Conservation (phyloP, 306 rosid species). For the Senna siamea region DNA sequence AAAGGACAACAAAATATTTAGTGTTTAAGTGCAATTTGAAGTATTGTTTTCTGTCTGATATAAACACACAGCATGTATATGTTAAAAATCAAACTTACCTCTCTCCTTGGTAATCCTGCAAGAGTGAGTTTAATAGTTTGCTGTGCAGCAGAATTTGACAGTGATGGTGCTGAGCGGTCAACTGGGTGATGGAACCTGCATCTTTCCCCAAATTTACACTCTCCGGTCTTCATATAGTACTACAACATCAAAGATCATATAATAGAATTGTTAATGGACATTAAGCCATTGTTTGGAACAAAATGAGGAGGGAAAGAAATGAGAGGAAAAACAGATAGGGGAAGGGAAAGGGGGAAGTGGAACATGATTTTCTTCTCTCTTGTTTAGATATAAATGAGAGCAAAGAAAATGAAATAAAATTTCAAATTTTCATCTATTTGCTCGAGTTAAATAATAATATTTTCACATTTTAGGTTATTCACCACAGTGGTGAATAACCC, state of each 20-base stretch:
- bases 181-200: slow-evolving; percentile 93
- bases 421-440: neutral
- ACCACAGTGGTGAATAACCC: neutral
- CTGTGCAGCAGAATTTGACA: slow-evolving; percentile 50
- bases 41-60: neutral
- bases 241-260: slow-evolving; percentile 38
- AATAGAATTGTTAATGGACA: slow-evolving; percentile 17
- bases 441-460: neutral
- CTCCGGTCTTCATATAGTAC: slow-evolving; percentile 97
- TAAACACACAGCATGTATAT: neutral
- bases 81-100: slow-evolving; percentile 54
- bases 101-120: slow-evolving; percentile 97
- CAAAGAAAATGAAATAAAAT: neutral
- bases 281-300: neutral
- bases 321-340: neutral
- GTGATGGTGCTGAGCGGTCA: slow-evolving; percentile 71
- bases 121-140: slow-evolving; percentile 73
- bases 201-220: slow-evolving; percentile 78
- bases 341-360: neutral
- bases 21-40: neutral
- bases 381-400: neutral
- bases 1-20: neutral
- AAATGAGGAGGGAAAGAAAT: neutral
- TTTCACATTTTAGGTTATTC: too few species aligned
- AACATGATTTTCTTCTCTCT: neutral